Evolutionary conservation across 2,329 filamentous ascomycete species (phyloP).

Genomic region (Penicillium hordei): DNA sequence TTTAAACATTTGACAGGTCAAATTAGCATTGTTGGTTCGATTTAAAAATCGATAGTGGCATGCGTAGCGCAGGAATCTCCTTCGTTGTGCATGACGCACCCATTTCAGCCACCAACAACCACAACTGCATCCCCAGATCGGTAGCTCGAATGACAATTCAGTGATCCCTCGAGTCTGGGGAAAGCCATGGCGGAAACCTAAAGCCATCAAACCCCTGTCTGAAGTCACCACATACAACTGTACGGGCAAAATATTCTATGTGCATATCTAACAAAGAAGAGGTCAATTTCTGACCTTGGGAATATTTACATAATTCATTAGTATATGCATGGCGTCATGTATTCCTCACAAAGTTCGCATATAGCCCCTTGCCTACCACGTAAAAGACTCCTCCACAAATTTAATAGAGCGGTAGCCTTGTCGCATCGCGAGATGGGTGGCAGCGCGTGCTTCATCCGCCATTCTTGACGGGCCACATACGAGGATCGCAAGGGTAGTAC

Average conservation of each 20-base stretch:
- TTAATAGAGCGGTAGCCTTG: conserved; percentile 37
- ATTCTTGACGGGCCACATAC: conserved; percentile 49
- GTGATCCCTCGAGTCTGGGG: background rate
- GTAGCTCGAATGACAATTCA: background rate
- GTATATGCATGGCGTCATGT: background rate
- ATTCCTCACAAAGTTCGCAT: background rate
- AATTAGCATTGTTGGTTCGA: background rate
- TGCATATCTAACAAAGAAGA: background rate
- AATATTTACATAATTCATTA: background rate
- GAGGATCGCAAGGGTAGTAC: conserved; percentile 38
- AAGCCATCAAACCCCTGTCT: background rate
- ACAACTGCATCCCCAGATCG: background rate
- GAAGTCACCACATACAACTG: background rate
- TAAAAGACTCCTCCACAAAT: conserved; percentile 52
- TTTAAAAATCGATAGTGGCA: conserved; percentile 10
- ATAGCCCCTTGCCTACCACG: conserved; percentile 25
- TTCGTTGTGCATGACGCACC: conserved; percentile 9
- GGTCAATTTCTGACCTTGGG: background rate
- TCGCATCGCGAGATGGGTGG: conserved; percentile 39
- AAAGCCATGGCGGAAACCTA: background rate
- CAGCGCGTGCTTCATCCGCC: conserved; percentile 47
- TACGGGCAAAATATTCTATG: background rate
- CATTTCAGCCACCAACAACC: conserved; percentile 1
- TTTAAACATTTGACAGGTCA: too few relatives aligned
- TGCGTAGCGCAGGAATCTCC: conserved; percentile 9